Conservation (phyloP, 345 rosid genomes). For the Laguncularia racemosa region DNA sequence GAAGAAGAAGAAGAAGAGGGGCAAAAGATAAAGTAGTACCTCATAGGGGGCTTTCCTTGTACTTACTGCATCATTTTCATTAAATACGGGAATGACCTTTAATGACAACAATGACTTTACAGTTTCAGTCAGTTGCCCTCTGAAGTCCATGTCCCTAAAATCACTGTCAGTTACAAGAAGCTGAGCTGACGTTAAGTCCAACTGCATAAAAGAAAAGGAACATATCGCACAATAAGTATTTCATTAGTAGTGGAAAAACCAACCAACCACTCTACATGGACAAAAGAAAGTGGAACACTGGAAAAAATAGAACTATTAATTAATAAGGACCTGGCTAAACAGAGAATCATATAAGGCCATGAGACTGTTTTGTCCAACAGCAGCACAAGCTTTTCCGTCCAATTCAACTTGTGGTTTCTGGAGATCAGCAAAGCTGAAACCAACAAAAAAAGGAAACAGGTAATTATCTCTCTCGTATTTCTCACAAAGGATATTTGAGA, state of each 20-base stretch:
- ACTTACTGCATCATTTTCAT: constrained; percentile 98
- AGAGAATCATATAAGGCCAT: constrained; percentile 94
- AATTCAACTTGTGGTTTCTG: constrained; percentile 89
- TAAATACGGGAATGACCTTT: constrained; percentile 84
- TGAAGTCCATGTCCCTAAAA: constrained; percentile 70
- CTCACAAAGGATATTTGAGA: not conserved
- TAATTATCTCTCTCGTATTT: too few relatives aligned
- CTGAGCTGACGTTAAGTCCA: constrained; percentile 95
- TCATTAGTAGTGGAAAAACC: not conserved
- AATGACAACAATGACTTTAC: constrained; percentile 55
- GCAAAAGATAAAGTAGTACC: constrained; percentile 28
- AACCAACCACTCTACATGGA: not conserved
- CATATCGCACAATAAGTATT: not conserved
- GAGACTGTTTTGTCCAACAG: constrained; percentile 95
- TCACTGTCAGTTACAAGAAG: constrained; percentile 91
- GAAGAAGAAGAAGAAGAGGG: not conserved
- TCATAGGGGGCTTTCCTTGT: constrained; percentile 97
- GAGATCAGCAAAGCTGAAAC: constrained; percentile 83
- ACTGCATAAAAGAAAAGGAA: constrained; percentile 34
- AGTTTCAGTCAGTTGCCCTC: constrained; percentile 78
- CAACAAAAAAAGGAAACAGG: constrained; percentile 2
- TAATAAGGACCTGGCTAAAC: constrained; percentile 57
- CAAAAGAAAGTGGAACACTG: not conserved
- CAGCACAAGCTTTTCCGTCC: constrained; percentile 99
- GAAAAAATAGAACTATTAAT: not conserved